Percentiles rank a stretch among this genome's conserved stretches.
Evolutionary conservation across 306 rosid species (phyloP).

Genomic region (Hippophae tibetana): DNA sequence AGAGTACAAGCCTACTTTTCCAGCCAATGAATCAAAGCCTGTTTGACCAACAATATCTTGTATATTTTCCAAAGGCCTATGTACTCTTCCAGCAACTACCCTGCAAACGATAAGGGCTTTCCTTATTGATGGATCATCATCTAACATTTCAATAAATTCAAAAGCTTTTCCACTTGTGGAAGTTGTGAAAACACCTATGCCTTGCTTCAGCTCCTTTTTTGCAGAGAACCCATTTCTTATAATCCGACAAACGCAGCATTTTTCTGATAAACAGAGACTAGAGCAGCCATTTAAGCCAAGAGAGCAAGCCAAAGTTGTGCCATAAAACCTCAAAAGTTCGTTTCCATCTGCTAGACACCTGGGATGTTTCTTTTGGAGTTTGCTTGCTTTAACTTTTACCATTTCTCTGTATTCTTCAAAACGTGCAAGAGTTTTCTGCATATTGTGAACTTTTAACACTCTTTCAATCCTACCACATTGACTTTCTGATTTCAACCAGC

Average conservation of each 20-base stretch:
- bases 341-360: slow-evolving; percentile 92
- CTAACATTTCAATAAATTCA: slow-evolving; percentile 44
- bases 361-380: slow-evolving; percentile 89
- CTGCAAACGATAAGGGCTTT: slow-evolving; percentile 73
- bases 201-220: slow-evolving; percentile 75
- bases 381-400: slow-evolving; percentile 83
- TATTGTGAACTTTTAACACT: slow-evolving; percentile 87
- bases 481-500: slow-evolving; percentile 72
- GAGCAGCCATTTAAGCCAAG: slow-evolving; percentile 78
- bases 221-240: slow-evolving; percentile 77
- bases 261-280: slow-evolving; percentile 61
- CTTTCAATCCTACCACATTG: slow-evolving; percentile 65
- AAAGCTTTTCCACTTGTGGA: slow-evolving; percentile 90
- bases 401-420: slow-evolving; percentile 84
- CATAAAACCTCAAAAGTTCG: slow-evolving; percentile 82
- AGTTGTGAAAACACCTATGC: slow-evolving; percentile 85
- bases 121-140: slow-evolving; percentile 31
- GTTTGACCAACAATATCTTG: slow-evolving; percentile 68
- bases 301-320: slow-evolving; percentile 61
- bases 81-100: slow-evolving; percentile 86
- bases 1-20: slow-evolving; percentile 75
- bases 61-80: slow-evolving; percentile 75
- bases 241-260: slow-evolving; percentile 76
- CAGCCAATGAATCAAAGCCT: slow-evolving; percentile 88
- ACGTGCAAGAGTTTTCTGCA: slow-evolving; percentile 80